Conservation (phyloP, 139 green algal genomes). For the Trebouxia sp. region DNA sequence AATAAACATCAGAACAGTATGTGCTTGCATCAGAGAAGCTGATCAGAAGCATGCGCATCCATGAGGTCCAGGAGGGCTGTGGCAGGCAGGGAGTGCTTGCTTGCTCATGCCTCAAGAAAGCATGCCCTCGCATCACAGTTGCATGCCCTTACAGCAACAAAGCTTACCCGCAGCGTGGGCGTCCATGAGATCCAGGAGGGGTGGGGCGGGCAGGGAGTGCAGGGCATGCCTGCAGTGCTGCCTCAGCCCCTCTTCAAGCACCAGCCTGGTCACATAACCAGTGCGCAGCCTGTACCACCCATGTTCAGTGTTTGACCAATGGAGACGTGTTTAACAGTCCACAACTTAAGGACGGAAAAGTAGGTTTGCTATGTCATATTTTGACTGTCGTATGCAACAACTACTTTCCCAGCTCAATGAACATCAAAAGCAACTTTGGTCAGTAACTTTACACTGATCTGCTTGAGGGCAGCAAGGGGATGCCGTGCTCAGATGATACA, state of each 20-base stretch:
- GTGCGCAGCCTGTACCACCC: constrained; percentile 8
- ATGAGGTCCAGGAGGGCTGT: not conserved
- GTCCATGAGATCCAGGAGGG: constrained; percentile 23
- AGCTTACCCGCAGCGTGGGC: constrained; percentile 1
- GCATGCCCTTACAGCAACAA: not conserved
- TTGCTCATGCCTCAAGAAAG: not conserved
- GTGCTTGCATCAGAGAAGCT: not conserved
- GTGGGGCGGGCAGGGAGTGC: not conserved
- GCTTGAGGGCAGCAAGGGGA: too few species aligned
- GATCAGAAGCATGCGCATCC: too few species aligned
- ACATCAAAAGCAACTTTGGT: too few species aligned
- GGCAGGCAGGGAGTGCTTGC: not conserved
- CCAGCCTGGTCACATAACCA: constrained; percentile 16
- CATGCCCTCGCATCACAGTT: not conserved
- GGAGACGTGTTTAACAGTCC: not conserved
- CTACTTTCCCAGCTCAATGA: too few species aligned
- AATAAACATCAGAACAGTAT: not conserved
- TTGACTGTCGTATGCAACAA: too few species aligned
- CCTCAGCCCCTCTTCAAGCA: constrained; percentile 15
- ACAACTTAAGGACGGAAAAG: too few species aligned
- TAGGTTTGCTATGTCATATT: too few species aligned
- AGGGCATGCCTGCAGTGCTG: not conserved
- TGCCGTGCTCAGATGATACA: too few species aligned
- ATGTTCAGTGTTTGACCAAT: not conserved
- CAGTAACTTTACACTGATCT: too few species aligned